Conservation (phyloP, 306 rosid species). For the Alnus glutinosa region DNA sequence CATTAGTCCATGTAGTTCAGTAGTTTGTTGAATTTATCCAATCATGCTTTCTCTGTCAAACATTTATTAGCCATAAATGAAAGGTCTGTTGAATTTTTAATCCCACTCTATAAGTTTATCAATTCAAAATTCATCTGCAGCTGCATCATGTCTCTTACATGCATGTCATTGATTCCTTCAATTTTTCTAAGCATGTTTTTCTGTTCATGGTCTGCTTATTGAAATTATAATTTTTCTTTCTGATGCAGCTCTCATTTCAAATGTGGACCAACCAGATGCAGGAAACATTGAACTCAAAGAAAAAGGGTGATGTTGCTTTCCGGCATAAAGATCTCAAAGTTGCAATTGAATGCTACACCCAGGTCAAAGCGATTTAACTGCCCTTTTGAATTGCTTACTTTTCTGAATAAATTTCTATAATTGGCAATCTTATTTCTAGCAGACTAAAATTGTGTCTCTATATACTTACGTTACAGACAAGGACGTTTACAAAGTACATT, state of each 20-base stretch:
- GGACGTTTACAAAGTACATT: background rate
- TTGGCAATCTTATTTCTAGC: slow-evolving; percentile 6
- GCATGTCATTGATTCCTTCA: slow-evolving; percentile 6
- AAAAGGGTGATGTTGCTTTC: slow-evolving; percentile 85
- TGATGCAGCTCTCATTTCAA: slow-evolving; percentile 89
- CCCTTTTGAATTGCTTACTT: slow-evolving; percentile 11
- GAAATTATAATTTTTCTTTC: background rate
- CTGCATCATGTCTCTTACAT: background rate
- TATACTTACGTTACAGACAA: background rate
- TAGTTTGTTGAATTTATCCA: background rate
- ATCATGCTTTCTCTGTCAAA: background rate
- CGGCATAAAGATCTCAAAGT: slow-evolving; percentile 71
- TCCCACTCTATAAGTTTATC: slow-evolving; percentile 1
- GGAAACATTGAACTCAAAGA: slow-evolving; percentile 87
- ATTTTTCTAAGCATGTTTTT: slow-evolving; percentile 2
- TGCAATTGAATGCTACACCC: slow-evolving; percentile 73
- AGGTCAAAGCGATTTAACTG: slow-evolving; percentile 47
- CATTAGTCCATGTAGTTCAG: background rate
- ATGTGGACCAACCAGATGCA: slow-evolving; percentile 99
- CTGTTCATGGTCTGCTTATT: slow-evolving; percentile 13
- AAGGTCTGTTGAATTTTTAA: slow-evolving; percentile 1
- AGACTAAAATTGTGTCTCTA: background rate
- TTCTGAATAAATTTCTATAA: slow-evolving; percentile 8
- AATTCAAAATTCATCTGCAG: background rate
- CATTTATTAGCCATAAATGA: background rate